Conservation (phyloP, 1,139 yeast species). For the Hemisphaericaspora xylofermentans region DNA sequence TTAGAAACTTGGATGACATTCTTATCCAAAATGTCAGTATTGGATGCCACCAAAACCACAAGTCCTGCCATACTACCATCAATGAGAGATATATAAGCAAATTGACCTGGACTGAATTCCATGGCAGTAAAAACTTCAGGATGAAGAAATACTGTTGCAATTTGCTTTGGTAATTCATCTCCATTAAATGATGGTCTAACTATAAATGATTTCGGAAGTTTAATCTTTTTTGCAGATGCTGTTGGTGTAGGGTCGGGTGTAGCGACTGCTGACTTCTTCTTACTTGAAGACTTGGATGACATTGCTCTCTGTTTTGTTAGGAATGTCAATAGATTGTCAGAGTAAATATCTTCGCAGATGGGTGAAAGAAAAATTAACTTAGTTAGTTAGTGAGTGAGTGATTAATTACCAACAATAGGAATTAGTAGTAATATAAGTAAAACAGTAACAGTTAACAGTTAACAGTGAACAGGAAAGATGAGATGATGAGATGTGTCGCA, state of each 20-base stretch:
- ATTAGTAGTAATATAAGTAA: too few species aligned
- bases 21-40: conserved; percentile 39
- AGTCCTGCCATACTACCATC: conserved; percentile 48
- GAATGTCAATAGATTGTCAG: not conserved
- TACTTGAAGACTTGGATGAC: conserved; percentile 31
- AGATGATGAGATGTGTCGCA: too few species aligned
- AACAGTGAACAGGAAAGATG: too few species aligned
- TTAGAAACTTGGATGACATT: conserved; percentile 57
- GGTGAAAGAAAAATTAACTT: not conserved
- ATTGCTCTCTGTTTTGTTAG: conserved; percentile 12
- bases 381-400: too few species aligned
- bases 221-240: conserved; percentile 38
- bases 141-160: conserved; percentile 48
- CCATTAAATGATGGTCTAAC: conserved; percentile 56
- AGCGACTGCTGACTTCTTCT: conserved; percentile 24
- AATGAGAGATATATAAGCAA: conserved; percentile 50
- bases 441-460: too few species aligned
- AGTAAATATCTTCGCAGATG: not conserved
- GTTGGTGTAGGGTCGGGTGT: conserved; percentile 18
- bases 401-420: too few species aligned
- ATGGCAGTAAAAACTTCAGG: conserved; percentile 52
- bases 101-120: conserved; percentile 54
- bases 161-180: conserved; percentile 24
- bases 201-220: conserved; percentile 50
- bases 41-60: conserved; percentile 44